These are phyloP conservation scores for Bassia scoparia DNA, from an alignment of 148 eudicot genomes.

Conservation along the genomic window DNA sequence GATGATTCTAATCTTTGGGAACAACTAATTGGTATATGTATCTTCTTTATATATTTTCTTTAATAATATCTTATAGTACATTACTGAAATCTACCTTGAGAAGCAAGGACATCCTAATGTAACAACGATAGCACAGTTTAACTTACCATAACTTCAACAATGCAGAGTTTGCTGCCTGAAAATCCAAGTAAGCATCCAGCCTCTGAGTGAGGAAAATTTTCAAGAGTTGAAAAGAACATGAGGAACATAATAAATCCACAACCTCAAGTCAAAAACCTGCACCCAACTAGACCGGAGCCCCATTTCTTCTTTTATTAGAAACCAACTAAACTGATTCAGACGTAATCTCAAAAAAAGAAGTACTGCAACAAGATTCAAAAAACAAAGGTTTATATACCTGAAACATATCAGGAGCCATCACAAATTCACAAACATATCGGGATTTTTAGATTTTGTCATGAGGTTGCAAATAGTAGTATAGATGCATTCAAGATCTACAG, in stretches of 20 bases:
- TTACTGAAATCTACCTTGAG: background rate
- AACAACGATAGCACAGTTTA: background rate
- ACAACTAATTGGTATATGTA: too few species aligned
- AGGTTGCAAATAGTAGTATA: constrained; percentile 78
- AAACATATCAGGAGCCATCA: constrained; percentile 88
- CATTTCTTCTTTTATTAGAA: background rate
- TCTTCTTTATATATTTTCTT: too few species aligned
- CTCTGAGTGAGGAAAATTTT: constrained; percentile 73
- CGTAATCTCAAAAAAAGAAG: background rate
- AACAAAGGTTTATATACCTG: constrained; percentile 49
- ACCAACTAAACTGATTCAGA: background rate
- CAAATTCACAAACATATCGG: constrained; percentile 72
- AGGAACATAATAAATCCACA: background rate
- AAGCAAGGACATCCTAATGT: too few species aligned
- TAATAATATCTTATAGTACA: too few species aligned
- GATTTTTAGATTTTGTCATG: constrained; percentile 61
- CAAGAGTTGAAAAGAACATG: constrained; percentile 44
- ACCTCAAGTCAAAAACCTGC: background rate
- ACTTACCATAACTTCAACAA: constrained; percentile 62
- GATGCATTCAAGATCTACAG: constrained; percentile 76
- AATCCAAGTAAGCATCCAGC: constrained; percentile 67
- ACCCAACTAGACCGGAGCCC: background rate
- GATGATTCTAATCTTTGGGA: too few species aligned
- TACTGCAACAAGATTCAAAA: background rate
- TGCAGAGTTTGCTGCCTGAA: constrained; percentile 59